Conservation (phyloP, 371 early-diverging fungal genomes). For the Rhizopus delemar region DNA sequence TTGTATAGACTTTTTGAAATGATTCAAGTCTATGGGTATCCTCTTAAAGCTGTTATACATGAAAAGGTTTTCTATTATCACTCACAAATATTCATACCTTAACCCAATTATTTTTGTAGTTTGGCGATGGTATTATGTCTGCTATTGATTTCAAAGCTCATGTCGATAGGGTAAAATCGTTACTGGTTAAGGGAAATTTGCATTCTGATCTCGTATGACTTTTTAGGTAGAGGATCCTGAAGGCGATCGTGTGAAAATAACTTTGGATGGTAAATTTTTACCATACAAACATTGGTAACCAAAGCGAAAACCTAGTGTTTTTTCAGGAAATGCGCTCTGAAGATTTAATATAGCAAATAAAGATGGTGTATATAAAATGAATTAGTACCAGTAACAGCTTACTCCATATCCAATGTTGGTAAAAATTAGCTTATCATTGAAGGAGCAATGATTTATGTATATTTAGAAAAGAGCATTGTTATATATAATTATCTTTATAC, state of each 20-base stretch:
- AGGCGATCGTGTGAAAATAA: slow-evolving; percentile 55
- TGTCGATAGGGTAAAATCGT: slow-evolving; percentile 56
- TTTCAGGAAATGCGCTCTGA: too few species aligned
- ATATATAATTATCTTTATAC: too few species aligned
- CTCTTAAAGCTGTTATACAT: slow-evolving; percentile 54
- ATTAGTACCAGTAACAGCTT: too few species aligned
- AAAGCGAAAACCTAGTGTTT: too few species aligned
- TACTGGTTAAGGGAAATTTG: neutral
- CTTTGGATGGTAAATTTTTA: slow-evolving; percentile 57
- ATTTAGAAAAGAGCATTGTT: too few species aligned
- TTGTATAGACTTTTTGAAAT: slow-evolving; percentile 61
- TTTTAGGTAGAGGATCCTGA: slow-evolving; percentile 47
- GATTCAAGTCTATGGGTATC: slow-evolving; percentile 56
- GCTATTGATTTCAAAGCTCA: slow-evolving; percentile 62
- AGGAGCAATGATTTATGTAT: too few species aligned
- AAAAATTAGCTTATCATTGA: too few species aligned
- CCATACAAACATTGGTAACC: slow-evolving; percentile 31
- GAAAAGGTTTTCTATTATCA: slow-evolving; percentile 47
- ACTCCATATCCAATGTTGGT: too few species aligned
- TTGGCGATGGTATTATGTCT: slow-evolving; percentile 70
- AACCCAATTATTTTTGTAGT: slow-evolving; percentile 11
- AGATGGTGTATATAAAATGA: too few species aligned
- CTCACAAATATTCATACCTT: neutral
- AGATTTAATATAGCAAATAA: too few species aligned
- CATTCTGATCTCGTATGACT: too few species aligned